Base-by-base conservation (phyloP, 2,329 filamentous ascomycete species). In the Gnomoniopsis sp. region DNA sequence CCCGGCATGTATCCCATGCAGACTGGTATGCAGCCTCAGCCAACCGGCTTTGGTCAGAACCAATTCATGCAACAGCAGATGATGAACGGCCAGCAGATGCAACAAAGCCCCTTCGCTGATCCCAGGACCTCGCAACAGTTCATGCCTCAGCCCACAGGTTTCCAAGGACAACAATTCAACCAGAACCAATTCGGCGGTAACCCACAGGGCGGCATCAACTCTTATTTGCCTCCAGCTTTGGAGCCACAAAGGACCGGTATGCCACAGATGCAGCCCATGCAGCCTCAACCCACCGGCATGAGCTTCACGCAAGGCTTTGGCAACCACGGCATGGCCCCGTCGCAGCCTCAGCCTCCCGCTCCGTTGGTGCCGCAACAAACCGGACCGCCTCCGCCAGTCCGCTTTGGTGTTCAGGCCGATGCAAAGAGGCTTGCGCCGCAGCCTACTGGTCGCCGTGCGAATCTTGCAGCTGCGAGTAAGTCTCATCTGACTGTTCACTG, bases 401-500 rank as follows among this genome's bases (percentile, higher is more conserved):
- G 91, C 60, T 99, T 99, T 71, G 95, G 95, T 43, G 87, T 96
- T 38, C 81, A 84, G 58, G 78, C 80, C 30, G 85, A 87, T 51
- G 78, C 86, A 33, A 91, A 92, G 75, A 95, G 90, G 73, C 76
- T 98, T 67, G 81, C 84, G 61, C 87, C 93, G 33, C 95, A 98
- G 77, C 83, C 91, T 30, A 99, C 95, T 7, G 95, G 95, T 64
- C 81, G 89, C 67, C 87, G 90, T 78, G 95, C 95, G 58, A 97
- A 98, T 72, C 81, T 99, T 65, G 83, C 90, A 54, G 90, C 96
- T 85, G 95, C 95, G 69, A 99, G 93, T 98, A 88, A 89, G 93
- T 93, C 59, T 17, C 3, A 21, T 14, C 6, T 11, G 2, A 3
- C 6, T 22, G 2, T 17, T n/a, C 17, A 23, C 11, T 19, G 1